A percentile compares a stretch with the other conserved stretches of the same genome.
phyloP scores from a whole-genome alignment of 2,329 filamentous ascomycete species.

The Harringtonia lauricola region DNA sequence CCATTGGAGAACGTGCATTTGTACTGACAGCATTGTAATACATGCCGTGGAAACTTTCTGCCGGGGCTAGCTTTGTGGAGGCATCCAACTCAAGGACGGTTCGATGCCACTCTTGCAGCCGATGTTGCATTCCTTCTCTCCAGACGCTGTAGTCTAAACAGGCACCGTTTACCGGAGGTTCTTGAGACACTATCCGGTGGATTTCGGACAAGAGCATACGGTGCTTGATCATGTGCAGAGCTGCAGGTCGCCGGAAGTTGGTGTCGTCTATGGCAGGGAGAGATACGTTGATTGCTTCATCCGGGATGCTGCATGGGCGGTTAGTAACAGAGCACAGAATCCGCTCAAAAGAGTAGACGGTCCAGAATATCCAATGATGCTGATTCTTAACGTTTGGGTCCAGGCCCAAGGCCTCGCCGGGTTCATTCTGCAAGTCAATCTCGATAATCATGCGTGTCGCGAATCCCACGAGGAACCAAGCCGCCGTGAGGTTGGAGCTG shows the following conservation, averaged over 20 bases:
- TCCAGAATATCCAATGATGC: background rate
- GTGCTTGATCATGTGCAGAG: background rate
- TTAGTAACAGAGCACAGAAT: background rate
- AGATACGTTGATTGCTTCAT: background rate
- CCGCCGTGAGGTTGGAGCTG: background rate
- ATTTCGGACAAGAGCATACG: background rate
- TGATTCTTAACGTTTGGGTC: background rate
- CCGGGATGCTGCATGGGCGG: background rate
- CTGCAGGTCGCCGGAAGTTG: background rate
- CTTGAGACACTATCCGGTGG: background rate
- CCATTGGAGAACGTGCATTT: constrained; percentile 19
- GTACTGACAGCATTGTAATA: constrained; percentile 9
- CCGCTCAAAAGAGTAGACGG: background rate
- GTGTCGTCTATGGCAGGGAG: background rate
- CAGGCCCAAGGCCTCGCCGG: background rate
- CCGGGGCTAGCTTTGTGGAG: background rate
- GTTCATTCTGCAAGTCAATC: background rate
- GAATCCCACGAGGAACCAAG: background rate
- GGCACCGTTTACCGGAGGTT: background rate
- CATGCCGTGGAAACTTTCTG: background rate
- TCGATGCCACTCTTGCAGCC: background rate
- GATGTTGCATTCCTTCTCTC: background rate
- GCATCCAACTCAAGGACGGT: background rate
- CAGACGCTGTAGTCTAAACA: background rate
- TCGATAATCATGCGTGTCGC: background rate